These are phyloP conservation scores for Teunomyces atbi DNA, from an alignment of 805 yeast genomes.

Conservation along the genomic window DNA sequence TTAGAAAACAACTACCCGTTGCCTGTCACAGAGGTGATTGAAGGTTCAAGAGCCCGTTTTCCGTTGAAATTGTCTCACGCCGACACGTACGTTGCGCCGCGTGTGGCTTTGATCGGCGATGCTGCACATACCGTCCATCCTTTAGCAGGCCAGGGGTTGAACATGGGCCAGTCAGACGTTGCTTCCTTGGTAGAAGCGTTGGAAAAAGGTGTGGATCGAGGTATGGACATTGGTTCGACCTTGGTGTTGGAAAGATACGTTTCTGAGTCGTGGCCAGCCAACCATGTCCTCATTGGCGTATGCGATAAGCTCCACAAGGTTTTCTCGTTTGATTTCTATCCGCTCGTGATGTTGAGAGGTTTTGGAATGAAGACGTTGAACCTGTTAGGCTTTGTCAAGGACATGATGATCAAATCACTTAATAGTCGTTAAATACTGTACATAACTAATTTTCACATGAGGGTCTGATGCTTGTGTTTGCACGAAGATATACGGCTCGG, in stretches of 20 bases:
- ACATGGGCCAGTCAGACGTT: slow-evolving; percentile 96
- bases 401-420: slow-evolving; percentile 55
- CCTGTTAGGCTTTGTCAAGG: slow-evolving; percentile 61
- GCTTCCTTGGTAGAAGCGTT: slow-evolving; percentile 65
- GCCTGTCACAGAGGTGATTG: slow-evolving; percentile 55
- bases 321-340: slow-evolving; percentile 69
- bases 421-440: slow-evolving; percentile 23
- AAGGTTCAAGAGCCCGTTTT: slow-evolving; percentile 76
- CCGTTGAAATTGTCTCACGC: slow-evolving; percentile 89
- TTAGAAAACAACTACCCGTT: slow-evolving; percentile 67
- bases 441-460: neutral
- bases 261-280: slow-evolving; percentile 75
- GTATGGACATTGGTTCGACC: slow-evolving; percentile 82
- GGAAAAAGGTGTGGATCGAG: slow-evolving; percentile 69
- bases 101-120: slow-evolving; percentile 94
- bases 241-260: slow-evolving; percentile 85
- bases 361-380: slow-evolving; percentile 74
- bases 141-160: slow-evolving; percentile 94
- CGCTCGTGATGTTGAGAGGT: slow-evolving; percentile 73
- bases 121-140: slow-evolving; percentile 99
- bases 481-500: neutral
- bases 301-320: slow-evolving; percentile 91
- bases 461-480: neutral
- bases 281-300: slow-evolving; percentile 78
- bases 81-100: slow-evolving; percentile 77